Evolutionary conservation across 164 flowering plant genomes (phyloP), one percentile per base, ranked within the genome.

Genomic region (Chimonanthus salicifolius): DNA sequence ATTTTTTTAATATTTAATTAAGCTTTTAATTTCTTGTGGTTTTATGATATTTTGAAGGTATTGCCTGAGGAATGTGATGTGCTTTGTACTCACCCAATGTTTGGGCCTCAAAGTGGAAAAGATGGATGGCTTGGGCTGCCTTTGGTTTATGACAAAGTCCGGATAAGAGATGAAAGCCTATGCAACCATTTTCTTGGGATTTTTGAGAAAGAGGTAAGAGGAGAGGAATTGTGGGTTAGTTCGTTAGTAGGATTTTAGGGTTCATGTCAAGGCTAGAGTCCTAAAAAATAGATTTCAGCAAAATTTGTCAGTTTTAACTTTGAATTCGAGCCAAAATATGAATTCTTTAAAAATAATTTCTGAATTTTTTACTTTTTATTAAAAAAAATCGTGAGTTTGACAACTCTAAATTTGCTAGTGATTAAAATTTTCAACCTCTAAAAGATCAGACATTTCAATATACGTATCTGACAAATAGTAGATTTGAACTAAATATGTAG

Each of bases 51-150:
- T 60, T 7, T 7, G 47, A 58, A 63, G 66, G 66, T 7, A 6
- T 63, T 63, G 66, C 66, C 66, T 33, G 66, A 18, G 66, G 46
- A 7, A 7, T 63, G 66, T 5, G 97, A 92, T 50, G 49, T 92
- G 64, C 82, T 90, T 6, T 92, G 97, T 73, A 90, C 97, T 5
- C 95, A 92, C 67, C 97, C 97, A 0, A 92, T 92, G 94, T 92
- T 92, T 69, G 97, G 97, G 0, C 94, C 95, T 0, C 90, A 83
- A 67, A 90, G 94, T 70, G 97, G 95, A 7, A 87, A 75, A 68
- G 49, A 86, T 80, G 90, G 95, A 44, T 92, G 97, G 97, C 74
- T 58, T 43, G 88, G 65, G 60, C 77, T 90, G 4, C 74, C 80
- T 20, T 83, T 92, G 65, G 83, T 89, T 60, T 89, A 78, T 43